Base-by-base conservation (phyloP, 495 filamentous ascomycete genomes). In the Neurospora sp. region DNA sequence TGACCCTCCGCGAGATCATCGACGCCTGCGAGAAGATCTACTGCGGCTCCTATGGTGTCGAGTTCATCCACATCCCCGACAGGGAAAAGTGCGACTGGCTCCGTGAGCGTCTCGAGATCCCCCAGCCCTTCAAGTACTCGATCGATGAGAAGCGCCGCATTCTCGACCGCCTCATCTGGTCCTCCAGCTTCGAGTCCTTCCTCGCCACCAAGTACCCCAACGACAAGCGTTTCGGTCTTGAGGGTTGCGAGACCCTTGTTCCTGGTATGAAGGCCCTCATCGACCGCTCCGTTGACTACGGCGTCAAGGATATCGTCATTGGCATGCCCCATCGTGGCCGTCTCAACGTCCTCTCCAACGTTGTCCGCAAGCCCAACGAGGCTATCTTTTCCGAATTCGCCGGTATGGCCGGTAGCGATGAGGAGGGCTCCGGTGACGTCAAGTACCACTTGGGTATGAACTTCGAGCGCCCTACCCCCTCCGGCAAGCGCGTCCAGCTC, bases 361-460 rank as follows among this genome's bases (percentile, higher is more conserved):
- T 99, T 78, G 96, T 99, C 76, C 89, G 96, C 73, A 99, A 99
- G 85, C 94, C 96, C 74, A 99, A 99, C 80, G 96, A 98, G 84
- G 98, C 96, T 72, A 98, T 99, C 82, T 99, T 99, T 86, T 96
- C 92, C 82, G 96, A 99, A 83, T 99, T 99, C 78, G 92, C 91
- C 73, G 96, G 96, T 74, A 92, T 92, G 46, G 84, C 93, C 41
- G 95, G 93, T 78, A 92, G 94, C 37, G 90, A 91, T 73, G 96
- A 99, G 78, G 96, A 98, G 83, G 96, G 96, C 72, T 98, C 96
- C 69, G 96, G 96, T 74, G 96, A 99, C 82, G 96, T 99, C 81
- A 99, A 99, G 83, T 99, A 99, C 84, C 96, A 99, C 85, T 84
- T 99, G 78, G 96, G 96, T 77, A 99, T 99, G 96, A 98, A 98